Conservation (phyloP, 2,329 filamentous ascomycete genomes). For the Xylaria sp. region DNA sequence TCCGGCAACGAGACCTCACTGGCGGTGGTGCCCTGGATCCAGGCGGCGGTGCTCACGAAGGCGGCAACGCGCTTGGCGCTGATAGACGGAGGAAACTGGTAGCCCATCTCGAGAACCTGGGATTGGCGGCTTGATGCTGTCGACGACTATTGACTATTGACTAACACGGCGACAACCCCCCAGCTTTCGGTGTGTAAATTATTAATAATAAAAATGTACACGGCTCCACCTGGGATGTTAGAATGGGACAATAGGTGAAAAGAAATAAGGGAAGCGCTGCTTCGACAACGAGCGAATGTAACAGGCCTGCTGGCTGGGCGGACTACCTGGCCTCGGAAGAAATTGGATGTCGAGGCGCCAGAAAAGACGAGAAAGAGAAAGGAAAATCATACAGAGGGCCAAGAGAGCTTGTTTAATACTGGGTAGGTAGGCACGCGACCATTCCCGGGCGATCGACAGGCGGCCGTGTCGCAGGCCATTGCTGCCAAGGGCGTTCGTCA, state of each 20-base stretch:
- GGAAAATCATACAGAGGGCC: background rate
- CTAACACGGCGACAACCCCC: constrained; percentile 5
- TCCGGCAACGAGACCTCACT: constrained; percentile 24
- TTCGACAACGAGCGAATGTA: background rate
- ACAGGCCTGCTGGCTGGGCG: background rate
- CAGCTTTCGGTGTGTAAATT: constrained; percentile 2
- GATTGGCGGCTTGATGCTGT: constrained; percentile 21
- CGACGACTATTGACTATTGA: constrained; percentile 7
- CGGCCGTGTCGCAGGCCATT: background rate
- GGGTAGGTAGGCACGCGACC: background rate
- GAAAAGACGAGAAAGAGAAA: background rate
- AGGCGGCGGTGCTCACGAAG: constrained; percentile 32
- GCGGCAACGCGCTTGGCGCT: constrained; percentile 32
- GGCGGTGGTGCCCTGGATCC: constrained; percentile 28
- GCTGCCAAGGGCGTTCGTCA: too few relatives aligned
- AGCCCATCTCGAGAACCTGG: constrained; percentile 17
- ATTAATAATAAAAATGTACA: background rate
- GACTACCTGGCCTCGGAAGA: background rate
- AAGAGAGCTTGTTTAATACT: background rate
- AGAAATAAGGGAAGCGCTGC: background rate
- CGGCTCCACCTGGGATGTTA: constrained; percentile 21
- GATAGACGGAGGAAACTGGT: constrained; percentile 30
- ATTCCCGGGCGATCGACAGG: background rate
- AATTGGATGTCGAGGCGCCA: background rate
- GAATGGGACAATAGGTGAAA: constrained; percentile 4